phyloP scores from a whole-genome alignment of 495 filamentous ascomycete species.

The Penicillium longicatenatum region DNA sequence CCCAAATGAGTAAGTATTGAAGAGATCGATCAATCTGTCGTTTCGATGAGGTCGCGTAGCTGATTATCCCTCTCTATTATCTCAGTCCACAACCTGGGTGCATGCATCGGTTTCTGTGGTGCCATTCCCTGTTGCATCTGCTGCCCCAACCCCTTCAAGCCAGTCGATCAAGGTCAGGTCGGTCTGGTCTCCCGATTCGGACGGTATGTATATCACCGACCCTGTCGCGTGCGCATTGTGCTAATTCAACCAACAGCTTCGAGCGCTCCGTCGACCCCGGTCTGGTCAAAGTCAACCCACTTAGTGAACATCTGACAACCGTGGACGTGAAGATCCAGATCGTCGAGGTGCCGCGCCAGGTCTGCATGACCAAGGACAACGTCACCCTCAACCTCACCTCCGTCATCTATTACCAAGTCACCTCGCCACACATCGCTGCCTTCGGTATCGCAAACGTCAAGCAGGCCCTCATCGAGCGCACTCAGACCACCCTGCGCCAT shows the following conservation, averaged over 20 bases:
- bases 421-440: slow-evolving; percentile 91
- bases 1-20: slow-evolving; percentile 70
- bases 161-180: slow-evolving; percentile 89
- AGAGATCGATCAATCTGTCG: too few species aligned
- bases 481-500: slow-evolving; percentile 96
- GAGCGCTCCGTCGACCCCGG: slow-evolving; percentile 96
- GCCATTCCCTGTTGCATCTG: slow-evolving; percentile 90
- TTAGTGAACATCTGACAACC: slow-evolving; percentile 83
- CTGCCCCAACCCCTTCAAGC: slow-evolving; percentile 97
- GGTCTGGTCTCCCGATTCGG: slow-evolving; percentile 95
- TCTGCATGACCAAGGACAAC: slow-evolving; percentile 99
- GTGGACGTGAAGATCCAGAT: slow-evolving; percentile 99
- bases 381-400: slow-evolving; percentile 90
- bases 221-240: not conserved
- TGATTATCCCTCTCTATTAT: slow-evolving; percentile 10
- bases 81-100: slow-evolving; percentile 73
- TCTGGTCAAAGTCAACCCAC: slow-evolving; percentile 97
- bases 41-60: slow-evolving; percentile 2
- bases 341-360: slow-evolving; percentile 92
- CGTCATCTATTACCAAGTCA: slow-evolving; percentile 99
- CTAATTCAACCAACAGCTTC: slow-evolving; percentile 52
- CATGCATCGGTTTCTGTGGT: slow-evolving; percentile 75
- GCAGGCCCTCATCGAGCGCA: slow-evolving; percentile 94
- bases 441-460: slow-evolving; percentile 96
- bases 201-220: slow-evolving; percentile 45